phyloP scores from a whole-genome alignment of 768 basidiomycete species.

The Macrolepiota fuliginosa region DNA sequence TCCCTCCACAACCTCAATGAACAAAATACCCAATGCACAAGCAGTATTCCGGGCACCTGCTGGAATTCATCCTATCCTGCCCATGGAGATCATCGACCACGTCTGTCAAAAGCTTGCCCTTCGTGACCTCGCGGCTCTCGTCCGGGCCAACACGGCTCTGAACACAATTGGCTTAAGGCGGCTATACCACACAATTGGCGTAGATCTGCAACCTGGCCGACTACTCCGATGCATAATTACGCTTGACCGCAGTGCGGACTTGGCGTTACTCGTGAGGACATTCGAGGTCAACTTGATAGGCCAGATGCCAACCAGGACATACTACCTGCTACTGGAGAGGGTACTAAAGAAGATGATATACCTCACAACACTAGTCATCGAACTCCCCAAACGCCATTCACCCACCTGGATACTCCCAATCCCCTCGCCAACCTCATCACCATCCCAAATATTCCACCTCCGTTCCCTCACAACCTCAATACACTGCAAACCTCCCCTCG shows the following conservation, averaged over 20 bases:
- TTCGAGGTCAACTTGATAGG: conserved; percentile 44
- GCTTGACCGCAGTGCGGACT: conserved; percentile 33
- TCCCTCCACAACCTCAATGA: not conserved
- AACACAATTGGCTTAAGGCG: conserved; percentile 21
- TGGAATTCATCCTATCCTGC: conserved; percentile 15
- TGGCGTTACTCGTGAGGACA: conserved; percentile 39
- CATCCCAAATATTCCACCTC: conserved; percentile 36
- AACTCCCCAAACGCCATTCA: conserved; percentile 40
- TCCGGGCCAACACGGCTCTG: conserved; percentile 21
- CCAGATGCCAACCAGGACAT: conserved; percentile 38
- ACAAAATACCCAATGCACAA: not conserved
- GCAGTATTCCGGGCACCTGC: not conserved
- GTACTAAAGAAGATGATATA: conserved; percentile 36
- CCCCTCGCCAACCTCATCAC: conserved; percentile 22
- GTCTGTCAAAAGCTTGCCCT: conserved; percentile 20
- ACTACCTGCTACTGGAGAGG: conserved; percentile 47
- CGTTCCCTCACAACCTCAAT: conserved; percentile 54
- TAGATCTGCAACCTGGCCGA: not conserved
- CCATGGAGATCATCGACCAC: conserved; percentile 27
- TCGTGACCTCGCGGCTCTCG: conserved; percentile 19
- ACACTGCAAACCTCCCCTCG: conserved; percentile 46
- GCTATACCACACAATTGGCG: conserved; percentile 20
- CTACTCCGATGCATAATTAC: conserved; percentile 36
- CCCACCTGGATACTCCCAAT: conserved; percentile 43
- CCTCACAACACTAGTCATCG: conserved; percentile 45